Evolutionary conservation across 2,329 filamentous ascomycete species (phyloP), one percentile per base, ranked within the genome.

Genomic region (Trichoderma sp.): DNA sequence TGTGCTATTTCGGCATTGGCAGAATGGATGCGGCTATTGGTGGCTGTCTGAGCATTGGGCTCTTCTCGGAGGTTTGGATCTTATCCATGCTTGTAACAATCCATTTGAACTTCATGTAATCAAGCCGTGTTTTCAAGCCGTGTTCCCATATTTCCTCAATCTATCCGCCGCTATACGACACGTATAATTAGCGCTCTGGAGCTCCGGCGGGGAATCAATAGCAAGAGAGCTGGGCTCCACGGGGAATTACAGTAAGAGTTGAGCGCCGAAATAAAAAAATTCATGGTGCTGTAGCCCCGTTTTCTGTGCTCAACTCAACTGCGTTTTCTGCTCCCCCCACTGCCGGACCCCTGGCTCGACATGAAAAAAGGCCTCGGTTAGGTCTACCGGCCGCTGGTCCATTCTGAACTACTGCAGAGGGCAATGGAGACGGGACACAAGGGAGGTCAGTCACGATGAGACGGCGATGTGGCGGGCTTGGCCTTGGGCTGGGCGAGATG

Each of bases 331-430:
- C 35, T 14, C 8, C 31, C 45, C 67, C 67, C 67, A 60, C 67
- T 33, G 21, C 21, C 29, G 21, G 53, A 60, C 68, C 68, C 68
- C 68, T 50, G 18, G 35, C 14, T 50, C 27, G 11, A 63, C 53
- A 38, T 6, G n/a, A 50, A 6, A 45, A 63, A 35, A 24, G 56
- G 56, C 68, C 59, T 72, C 68, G 68, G 68, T 62, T 72, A 72
- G 27, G 38, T 53, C 63, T 63, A 35, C 68, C 68, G 68, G 68
- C 38, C 38, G 68, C 38, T 64, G 59, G 38, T 24, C 68, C 56
- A 50, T 45, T 45, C 16, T 45, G 18, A n/a, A 45, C 41, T n/a
- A 45, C 16, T n/a, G 16, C 0, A 45, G 16, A 9, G 24, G 33
- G 1, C 18, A 33, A 60, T 27, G 16, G 9, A 35, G 31, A 71